Evolutionary conservation across 495 filamentous ascomycete genomes (phyloP).

Genomic region (Xylaria flabelliformis): DNA sequence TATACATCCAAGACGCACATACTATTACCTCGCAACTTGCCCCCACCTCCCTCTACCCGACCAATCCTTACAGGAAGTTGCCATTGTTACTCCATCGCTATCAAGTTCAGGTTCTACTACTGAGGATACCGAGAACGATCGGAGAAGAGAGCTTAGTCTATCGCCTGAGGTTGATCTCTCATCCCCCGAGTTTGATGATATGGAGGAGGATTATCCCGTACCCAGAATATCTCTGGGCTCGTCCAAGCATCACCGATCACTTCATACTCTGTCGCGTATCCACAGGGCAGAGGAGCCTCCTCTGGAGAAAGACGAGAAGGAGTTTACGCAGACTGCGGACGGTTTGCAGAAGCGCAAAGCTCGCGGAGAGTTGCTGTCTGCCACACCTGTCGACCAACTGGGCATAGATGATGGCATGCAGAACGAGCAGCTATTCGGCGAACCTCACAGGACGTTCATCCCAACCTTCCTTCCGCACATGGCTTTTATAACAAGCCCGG

Average conservation of each 20-base stretch:
- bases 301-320: conserved; percentile 92
- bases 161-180: conserved; percentile 94
- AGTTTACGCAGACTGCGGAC: conserved; percentile 94
- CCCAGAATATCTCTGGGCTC: conserved; percentile 64
- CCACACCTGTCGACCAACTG: conserved; percentile 51
- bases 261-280: conserved; percentile 59
- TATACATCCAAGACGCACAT: conserved; percentile 91
- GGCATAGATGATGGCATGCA: conserved; percentile 59
- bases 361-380: conserved; percentile 53
- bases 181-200: conserved; percentile 82
- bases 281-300: conserved; percentile 80
- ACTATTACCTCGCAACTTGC: conserved; percentile 89
- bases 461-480: conserved; percentile 41
- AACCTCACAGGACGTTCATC: conserved; percentile 44
- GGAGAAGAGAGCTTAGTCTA: conserved; percentile 78
- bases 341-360: conserved; percentile 79
- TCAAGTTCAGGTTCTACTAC: conserved; percentile 72
- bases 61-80: conserved; percentile 57
- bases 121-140: conserved; percentile 73
- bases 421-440: conserved; percentile 60
- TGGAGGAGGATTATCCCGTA: conserved; percentile 63
- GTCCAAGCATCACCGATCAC: conserved; percentile 52
- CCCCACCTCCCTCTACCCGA: conserved; percentile 85
- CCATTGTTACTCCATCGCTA: conserved; percentile 83
- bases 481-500: conserved; percentile 50